Evolutionary conservation across 1,284 basidiomycete genomes (phyloP), one percentile per base, ranked within the genome.

Genomic region (Leucoagaricus sp.): DNA sequence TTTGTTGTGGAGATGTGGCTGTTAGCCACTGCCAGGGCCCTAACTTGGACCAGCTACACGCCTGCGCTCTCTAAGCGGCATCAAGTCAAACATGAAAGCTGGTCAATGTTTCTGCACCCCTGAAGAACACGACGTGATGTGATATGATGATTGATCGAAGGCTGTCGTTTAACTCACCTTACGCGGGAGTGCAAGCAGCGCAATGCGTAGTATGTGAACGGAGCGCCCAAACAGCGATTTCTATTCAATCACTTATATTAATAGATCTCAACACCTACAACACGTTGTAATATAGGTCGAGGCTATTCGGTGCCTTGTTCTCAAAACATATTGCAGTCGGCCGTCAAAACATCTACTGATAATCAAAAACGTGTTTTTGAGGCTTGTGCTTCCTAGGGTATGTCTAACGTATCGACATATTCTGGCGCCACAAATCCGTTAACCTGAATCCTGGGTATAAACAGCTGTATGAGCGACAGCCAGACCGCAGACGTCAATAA

Each of bases 321-420:
- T 41, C n/a, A 28, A 9, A 21, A 19, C 31, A 34, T 21, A 38
- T 25, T 26, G 28, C 13, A 29, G 17, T 31, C 19, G 19, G 40
- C 19, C 28, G 38, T 31, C 31, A 6, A 36, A 13, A 17, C 4
- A 28, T 21, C 13, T 4, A 26, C 4, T 52, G 40, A 44, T 52
- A 28, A 52, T 52, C 51, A 53, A 38, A 28, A 46, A 31, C 40
- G 51, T 25, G 31, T 42, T n/a, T n/a, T n/a, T n/a, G n/a, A n/a
- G n/a, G n/a, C n/a, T n/a, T n/a, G n/a, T n/a, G n/a, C n/a, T n/a
- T n/a, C 49, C 26, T 25, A n/a, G 38, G 12, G 21, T 26, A 31
- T 33, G 31, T 31, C 28, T 23, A 23, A 17, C 41, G 26, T 4
- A 15, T 25, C n/a, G 13, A 25, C 41, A 26, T 41, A 6, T 15